Percentiles rank a stretch among this genome's conserved stretches.
These are phyloP conservation scores for Phytophthora brassicae DNA, from an alignment of 352 stramenopile species.

Conservation along the genomic window DNA sequence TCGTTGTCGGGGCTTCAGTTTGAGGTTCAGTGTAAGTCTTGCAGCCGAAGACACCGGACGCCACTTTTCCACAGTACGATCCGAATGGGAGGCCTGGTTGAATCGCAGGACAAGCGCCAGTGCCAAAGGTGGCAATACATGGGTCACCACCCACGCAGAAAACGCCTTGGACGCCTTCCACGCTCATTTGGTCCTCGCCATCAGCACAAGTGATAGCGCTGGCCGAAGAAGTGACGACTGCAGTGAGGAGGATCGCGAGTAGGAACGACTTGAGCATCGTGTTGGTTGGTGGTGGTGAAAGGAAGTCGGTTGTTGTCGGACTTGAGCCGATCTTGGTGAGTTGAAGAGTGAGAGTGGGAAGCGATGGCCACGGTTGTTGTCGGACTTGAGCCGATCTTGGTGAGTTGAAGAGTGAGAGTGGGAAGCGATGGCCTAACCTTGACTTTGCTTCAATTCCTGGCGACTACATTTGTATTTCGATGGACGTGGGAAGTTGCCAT, in stretches of 20 bases:
- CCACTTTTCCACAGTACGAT: constrained; percentile 41
- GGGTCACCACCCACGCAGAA: constrained; percentile 30
- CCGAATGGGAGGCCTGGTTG: constrained; percentile 32
- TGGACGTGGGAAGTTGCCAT: constrained; percentile 10
- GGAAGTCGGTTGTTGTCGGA: neutral
- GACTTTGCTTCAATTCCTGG: neutral
- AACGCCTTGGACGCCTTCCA: constrained; percentile 32
- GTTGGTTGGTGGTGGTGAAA: neutral
- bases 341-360: constrained; percentile 19
- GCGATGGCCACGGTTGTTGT: neutral
- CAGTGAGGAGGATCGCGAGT: constrained; percentile 27
- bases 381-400: constrained; percentile 9
- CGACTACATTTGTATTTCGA: constrained; percentile 26
- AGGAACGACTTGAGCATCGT: constrained; percentile 36
- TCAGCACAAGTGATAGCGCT: constrained; percentile 15
- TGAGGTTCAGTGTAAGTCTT: constrained; percentile 16
- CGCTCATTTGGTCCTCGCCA: constrained; percentile 35
- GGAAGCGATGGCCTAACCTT: neutral
- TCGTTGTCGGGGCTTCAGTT: neutral
- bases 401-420: constrained; percentile 21
- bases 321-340: constrained; percentile 12
- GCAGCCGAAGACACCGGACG: constrained; percentile 40
- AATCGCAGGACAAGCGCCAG: constrained; percentile 21
- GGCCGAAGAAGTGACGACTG: constrained; percentile 10
- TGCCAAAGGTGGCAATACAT: constrained; percentile 32